phyloP scores from a whole-genome alignment of 169 alveolate species.

The Plasmodium falciparum region DNA sequence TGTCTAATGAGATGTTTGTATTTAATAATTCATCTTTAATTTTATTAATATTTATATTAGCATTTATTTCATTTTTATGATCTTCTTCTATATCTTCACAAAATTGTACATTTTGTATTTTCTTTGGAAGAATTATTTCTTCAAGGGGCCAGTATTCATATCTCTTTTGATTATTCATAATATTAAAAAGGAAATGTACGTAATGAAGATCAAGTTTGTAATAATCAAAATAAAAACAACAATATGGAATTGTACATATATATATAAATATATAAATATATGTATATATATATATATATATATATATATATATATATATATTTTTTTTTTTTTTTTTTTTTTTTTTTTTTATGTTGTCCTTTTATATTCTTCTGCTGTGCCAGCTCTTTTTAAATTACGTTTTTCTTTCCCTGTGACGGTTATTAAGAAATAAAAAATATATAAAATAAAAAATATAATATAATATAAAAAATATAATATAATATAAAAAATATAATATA shows the following conservation, averaged over 20 bases:
- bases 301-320: background rate
- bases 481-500: too few species aligned
- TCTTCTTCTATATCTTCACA: slow-evolving; percentile 20
- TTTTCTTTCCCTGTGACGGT: too few species aligned
- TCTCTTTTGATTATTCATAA: slow-evolving; percentile 19
- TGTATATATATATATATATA: background rate
- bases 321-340: background rate
- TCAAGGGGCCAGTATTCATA: slow-evolving; percentile 39
- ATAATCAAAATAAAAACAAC: background rate
- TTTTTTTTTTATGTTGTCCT: background rate
- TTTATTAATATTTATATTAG: slow-evolving; percentile 3
- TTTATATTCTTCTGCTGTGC: too few species aligned
- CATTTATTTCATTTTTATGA: background rate
- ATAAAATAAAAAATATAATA: too few species aligned
- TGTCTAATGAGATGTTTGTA: slow-evolving; percentile 26
- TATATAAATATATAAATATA: background rate
- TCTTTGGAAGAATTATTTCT: slow-evolving; percentile 23
- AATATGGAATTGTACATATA: background rate
- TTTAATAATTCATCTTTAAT: slow-evolving; percentile 23
- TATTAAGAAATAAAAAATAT: too few species aligned
- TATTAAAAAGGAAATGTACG: background rate
- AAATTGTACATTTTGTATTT: slow-evolving; percentile 15
- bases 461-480: too few species aligned
- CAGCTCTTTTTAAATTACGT: too few species aligned
- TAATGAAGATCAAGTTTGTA: background rate